Evolutionary conservation across 2,329 filamentous ascomycete species (phyloP), one percentile per base, ranked within the genome.

Genomic region (Amauroascus niger): DNA sequence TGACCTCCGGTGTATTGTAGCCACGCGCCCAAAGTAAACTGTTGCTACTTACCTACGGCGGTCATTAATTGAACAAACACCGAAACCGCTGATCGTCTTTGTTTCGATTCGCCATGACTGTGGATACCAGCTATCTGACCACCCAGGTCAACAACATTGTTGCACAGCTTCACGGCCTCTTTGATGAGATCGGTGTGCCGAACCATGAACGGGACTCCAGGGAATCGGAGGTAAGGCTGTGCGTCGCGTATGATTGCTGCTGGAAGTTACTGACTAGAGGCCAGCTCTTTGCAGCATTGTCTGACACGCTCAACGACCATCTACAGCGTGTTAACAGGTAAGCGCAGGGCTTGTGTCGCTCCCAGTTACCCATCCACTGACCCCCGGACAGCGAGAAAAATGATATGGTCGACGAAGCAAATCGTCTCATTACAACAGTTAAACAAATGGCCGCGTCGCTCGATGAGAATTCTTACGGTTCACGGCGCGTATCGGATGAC

Each of bases 111-210:
- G 39, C 48, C 35, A 73, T 72, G 70, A 65, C 68, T 52, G 95
- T 96, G 83, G 90, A 96, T 73, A 88, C 90, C 55, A 88, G 87
- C 69, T 94, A 94, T 71, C 78, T 97, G 67, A 87, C 88, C 63
- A 88, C 94, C 70, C 93, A 97, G 80, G 88, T 98, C 73, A 93
- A 88, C 62, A 88, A 81, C 64, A 96, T 95, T 67, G 89, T 97
- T 68, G 82, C 82, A 70, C 89, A 96, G 72, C 80, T 98, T 57
- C 91, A 97, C 72, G 87, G 86, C 60, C 80, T 97, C 55, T 98
- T 96, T 66, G 93, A 98, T 69, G 91, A 98, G 68, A 98, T 98
- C 65, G 93, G 93, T 55, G 87, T 98, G n/a, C 82, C 91, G 26
- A 82, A 76, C 65, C 89, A 95, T 82, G 93, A 97, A 70, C 86